Conservation (phyloP, 331 rosid genomes). For the Malus hybrid region DNA sequence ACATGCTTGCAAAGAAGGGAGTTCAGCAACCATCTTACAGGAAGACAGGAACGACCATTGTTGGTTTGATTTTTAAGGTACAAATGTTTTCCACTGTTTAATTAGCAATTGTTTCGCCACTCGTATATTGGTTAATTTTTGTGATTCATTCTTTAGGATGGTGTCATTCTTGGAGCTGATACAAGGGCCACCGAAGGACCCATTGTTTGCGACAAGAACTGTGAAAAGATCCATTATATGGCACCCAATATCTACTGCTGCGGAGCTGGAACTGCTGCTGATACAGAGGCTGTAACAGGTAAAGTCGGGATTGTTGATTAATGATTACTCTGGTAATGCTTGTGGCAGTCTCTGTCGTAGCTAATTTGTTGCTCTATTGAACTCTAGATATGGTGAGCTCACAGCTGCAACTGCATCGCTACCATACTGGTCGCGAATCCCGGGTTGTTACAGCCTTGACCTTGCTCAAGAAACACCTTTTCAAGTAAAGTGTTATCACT, state of each 20-base stretch:
- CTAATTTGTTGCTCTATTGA: conserved; percentile 2
- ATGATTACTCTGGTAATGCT: not conserved
- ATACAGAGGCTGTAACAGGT: conserved; percentile 98
- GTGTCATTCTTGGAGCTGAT: conserved; percentile 96
- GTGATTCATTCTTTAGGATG: conserved; percentile 47
- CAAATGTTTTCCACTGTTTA: not conserved
- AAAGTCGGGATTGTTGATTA: conserved; percentile 1
- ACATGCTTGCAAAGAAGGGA: conserved; percentile 72
- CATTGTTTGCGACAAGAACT: conserved; percentile 81
- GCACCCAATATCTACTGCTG: conserved; percentile 93
- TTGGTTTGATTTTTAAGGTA: conserved; percentile 79
- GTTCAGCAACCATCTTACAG: conserved; percentile 48
- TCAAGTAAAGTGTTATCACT: conserved; percentile 46
- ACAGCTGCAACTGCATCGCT: conserved; percentile 81
- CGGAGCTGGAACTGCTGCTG: conserved; percentile 99
- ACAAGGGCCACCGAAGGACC: conserved; percentile 95
- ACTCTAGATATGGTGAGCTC: conserved; percentile 86
- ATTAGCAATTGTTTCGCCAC: not conserved
- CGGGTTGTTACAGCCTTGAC: conserved; percentile 83
- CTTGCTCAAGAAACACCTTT: conserved; percentile 83
- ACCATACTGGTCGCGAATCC: conserved; percentile 88
- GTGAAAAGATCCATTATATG: conserved; percentile 91
- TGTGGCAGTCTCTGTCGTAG: not conserved
- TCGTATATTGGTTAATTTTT: not conserved
- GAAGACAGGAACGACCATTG: conserved; percentile 94